These are phyloP conservation scores for Vaccinium myrtillus DNA, from an alignment of 148 eudicot genomes.

Conservation along the genomic window DNA sequence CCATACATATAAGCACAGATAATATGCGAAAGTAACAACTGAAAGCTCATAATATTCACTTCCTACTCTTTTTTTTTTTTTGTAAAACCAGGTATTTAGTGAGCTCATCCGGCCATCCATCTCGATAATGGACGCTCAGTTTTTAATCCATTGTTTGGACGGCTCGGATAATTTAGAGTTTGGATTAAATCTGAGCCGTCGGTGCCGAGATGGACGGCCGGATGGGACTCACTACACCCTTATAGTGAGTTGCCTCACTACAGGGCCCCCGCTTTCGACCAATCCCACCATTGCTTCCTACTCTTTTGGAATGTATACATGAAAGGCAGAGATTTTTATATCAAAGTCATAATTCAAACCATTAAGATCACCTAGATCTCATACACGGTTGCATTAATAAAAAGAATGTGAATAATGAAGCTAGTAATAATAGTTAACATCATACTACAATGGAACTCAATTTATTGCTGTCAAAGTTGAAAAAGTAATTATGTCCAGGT, in stretches of 20 bases:
- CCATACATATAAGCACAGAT: not conserved
- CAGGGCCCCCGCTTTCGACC: no score
- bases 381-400: not conserved
- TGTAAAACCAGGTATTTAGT: no score
- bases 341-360: not conserved
- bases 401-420: not conserved
- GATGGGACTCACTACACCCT: no score
- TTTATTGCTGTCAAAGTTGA: not conserved
- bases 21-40: not conserved
- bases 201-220: no score
- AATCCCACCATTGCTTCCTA: not conserved
- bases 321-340: not conserved
- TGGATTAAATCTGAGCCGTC: no score
- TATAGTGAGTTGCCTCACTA: no score
- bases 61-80: no score
- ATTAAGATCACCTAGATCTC: not conserved
- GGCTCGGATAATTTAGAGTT: no score
- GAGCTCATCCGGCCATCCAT: no score
- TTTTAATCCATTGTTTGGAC: no score
- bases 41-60: not conserved
- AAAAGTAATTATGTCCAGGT: not conserved
- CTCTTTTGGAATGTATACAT: not conserved
- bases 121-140: no score
- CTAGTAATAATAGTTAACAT: not conserved
- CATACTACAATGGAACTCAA: not conserved